Base-by-base conservation (phyloP, 1,284 basidiomycete species). In the Ceratobasidium sp. region DNA sequence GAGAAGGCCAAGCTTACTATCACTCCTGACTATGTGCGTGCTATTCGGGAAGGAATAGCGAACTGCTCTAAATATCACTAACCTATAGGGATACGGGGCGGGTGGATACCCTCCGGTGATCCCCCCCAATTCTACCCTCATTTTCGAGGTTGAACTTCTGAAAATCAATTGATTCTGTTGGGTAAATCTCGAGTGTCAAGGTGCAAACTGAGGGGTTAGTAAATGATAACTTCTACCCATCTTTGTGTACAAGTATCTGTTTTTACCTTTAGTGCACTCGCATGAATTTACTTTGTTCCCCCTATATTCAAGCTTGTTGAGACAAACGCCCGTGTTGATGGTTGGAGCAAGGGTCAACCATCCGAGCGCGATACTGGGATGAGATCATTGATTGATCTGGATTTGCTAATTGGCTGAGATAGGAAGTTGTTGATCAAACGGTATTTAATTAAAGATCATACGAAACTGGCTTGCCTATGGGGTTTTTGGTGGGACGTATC, bases 1-100 rank as follows among this genome's bases (percentile, higher is more conserved):
- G 85, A 94, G 86, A 95, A 93, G 86, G 95, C 95, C 55, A 83
- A 86, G 68, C 85, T 97, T 70, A 93, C 87, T 20, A 90, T 89
- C 63, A 89, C 91, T 53, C 87, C 93, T 18, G 92, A 94, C 84
- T 93, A 86, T 83, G 93, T 94, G 83, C 82, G 91, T 88, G 66
- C 56, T 69, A 75, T 55, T 78, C 67, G 40, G 20, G 49, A 20
- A 3, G 4, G 2, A 28, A 49, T 28, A 40, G 26, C 46, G 13
- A 49, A 23, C 13, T 15, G 6, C 51, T 60, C 23, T 46, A 26
- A 42, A 13, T n/a, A 23, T 5, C 33, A 12, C 12, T n/a, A 18
- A 33, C 39, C 33, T n/a, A 58, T 63, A 81, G 80, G 81, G 72
- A 15, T 81, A 82, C 60, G 82, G 82, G 2, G 28, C 28, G 28